Evolutionary conservation across 345 rosid species (phyloP), one percentile per base, ranked within the genome.

Genomic region (Aquilaria malaccensis): DNA sequence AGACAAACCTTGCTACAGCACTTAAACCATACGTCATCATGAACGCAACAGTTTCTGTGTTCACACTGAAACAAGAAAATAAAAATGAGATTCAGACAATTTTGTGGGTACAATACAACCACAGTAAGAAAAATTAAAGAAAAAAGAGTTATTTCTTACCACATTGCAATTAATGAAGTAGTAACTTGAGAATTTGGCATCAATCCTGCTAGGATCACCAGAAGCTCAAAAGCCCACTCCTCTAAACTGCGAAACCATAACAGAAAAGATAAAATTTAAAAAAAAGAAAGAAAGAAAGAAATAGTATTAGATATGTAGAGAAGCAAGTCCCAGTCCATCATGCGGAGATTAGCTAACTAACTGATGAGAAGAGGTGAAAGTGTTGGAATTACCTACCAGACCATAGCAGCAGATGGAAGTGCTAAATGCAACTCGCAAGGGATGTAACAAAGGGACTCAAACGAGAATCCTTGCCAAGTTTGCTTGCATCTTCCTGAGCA

Each of bases 191-290:
- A 69, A 60, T 88, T 75, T 0, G 86, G 79, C 91, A 86, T 86
- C 58, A 75, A 1, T 70, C 94, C 88, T 52, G 97, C 96, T 31
- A 88, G 50, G 60, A 91, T 67, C 65, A 91, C 96, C 56, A 91
- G 80, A 59, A 84, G 60, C 84, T 88, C 96, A 46, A 81, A 84
- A 15, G 94, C 94, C 98, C 98, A 83, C 31, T 70, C 80, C 70
- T 84, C 96, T 78, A 91, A 73, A 67, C 97, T 81, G 67, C 50
- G 10, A 61, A 47, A 41, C 46, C 4, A 61, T 60, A 30, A n/a
- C 48, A 13, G 9, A 49, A 30, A 2, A 31, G n/a, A 46, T 22
- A 22, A 22, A 22, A 22, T 22, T 22, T 22, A 22, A 22, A 9
- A 9, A 37, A 37, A 37, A 37, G 6, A 37, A 2, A 37, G 43